These are phyloP conservation scores for Cyberlindnera nakhonratchasimensis DNA, from an alignment of 805 yeast species.

Conservation along the genomic window DNA sequence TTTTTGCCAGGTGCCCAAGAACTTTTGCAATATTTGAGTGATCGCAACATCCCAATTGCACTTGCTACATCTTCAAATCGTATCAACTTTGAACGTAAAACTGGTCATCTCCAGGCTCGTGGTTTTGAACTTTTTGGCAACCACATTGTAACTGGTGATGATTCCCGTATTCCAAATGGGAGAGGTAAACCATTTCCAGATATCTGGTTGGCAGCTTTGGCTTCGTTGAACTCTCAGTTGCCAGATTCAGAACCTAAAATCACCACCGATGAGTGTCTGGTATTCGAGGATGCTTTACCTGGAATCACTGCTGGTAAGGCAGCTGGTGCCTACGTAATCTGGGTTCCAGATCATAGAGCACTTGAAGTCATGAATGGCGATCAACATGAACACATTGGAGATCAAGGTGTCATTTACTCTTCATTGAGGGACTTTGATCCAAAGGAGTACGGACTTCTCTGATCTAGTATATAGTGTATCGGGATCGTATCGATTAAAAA, in stretches of 20 bases:
- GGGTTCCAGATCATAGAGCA: constrained; percentile 90
- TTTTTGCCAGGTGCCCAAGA: constrained; percentile 86
- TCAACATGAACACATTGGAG: constrained; percentile 48
- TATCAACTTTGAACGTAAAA: constrained; percentile 64
- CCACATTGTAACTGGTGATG: constrained; percentile 86
- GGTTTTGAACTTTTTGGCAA: constrained; percentile 61
- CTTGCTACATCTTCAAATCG: constrained; percentile 82
- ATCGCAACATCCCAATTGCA: constrained; percentile 69
- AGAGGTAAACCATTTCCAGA: constrained; percentile 94
- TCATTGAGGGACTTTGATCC: constrained; percentile 53
- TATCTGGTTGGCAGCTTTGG: constrained; percentile 83
- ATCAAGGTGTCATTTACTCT: constrained; percentile 52
- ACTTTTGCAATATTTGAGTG: constrained; percentile 51
- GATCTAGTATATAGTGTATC: constrained; percentile 7
- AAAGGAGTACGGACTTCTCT: constrained; percentile 43
- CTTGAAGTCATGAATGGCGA: constrained; percentile 48
- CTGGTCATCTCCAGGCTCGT: constrained; percentile 55
- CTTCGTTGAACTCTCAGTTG: constrained; percentile 57
- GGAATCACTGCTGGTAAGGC: constrained; percentile 84
- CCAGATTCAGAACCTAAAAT: constrained; percentile 41
- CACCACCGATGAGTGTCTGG: constrained; percentile 71
- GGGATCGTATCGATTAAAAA: too few relatives aligned
- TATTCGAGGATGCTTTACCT: constrained; percentile 94
- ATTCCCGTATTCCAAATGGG: constrained; percentile 74
- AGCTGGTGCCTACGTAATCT: constrained; percentile 82